These are phyloP conservation scores for Andrographis paniculata DNA, from an alignment of 305 asterid species.

Conservation along the genomic window DNA sequence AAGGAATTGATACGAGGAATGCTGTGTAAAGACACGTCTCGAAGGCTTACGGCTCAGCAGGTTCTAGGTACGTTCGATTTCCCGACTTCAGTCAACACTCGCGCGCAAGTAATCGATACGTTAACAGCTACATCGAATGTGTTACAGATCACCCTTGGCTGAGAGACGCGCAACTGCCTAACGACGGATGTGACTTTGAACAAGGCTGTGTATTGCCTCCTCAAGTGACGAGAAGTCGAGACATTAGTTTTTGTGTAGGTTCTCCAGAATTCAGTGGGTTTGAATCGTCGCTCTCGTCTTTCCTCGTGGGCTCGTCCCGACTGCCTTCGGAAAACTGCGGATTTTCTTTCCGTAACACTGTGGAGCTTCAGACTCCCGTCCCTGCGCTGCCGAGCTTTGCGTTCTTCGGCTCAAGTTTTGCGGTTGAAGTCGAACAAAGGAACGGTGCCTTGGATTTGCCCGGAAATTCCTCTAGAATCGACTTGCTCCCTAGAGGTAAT, in stretches of 20 bases:
- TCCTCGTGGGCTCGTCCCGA: constrained; percentile 24
- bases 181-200: constrained; percentile 13
- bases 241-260: constrained; percentile 55
- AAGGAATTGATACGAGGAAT: constrained; percentile 57
- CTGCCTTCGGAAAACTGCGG: constrained; percentile 31
- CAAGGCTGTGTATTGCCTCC: constrained; percentile 21
- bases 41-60: constrained; percentile 59
- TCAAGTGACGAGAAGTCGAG: constrained; percentile 39
- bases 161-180: constrained; percentile 23
- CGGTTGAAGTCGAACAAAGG: constrained; percentile 31
- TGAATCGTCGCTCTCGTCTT: constrained; percentile 52
- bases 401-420: constrained; percentile 33
- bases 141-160: constrained; percentile 59
- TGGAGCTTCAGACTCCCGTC: constrained; percentile 36
- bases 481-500: constrained; percentile 39
- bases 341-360: constrained; percentile 46
- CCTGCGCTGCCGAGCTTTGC: constrained; percentile 59
- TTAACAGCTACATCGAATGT: too few relatives aligned
- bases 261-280: constrained; percentile 29
- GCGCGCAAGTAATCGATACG: background rate
- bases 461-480: constrained; percentile 21
- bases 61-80: constrained; percentile 42
- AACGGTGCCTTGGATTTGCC: constrained; percentile 27
- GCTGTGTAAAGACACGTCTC: constrained; percentile 55
- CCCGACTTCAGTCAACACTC: too few relatives aligned